Base-by-base conservation (phyloP, 2,329 filamentous ascomycete species). In the Cryphonectria japonica region DNA sequence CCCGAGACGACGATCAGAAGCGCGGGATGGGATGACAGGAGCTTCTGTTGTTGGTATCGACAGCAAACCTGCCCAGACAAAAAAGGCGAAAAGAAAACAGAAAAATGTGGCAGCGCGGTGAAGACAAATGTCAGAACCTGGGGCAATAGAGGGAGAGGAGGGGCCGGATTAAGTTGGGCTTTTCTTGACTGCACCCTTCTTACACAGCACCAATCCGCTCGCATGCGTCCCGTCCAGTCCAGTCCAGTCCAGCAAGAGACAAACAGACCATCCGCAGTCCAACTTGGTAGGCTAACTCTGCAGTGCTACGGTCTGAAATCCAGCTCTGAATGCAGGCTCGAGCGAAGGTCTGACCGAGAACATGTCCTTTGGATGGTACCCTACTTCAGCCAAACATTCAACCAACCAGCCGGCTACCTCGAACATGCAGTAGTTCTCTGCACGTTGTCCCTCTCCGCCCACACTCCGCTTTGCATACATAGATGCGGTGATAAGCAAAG, bases 391-490 rank as follows among this genome's bases (percentile, higher is more conserved):
- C 13, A 32, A 39, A n/a, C 46, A 8, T 1, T 9, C 34, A 13
- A 19, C 22, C 22, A 37, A 32, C n/a, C 64, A 13, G 14, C 50
- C 32, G 32, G 7, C 8, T 11, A 57, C 3, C 50, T 50, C 64
- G 32, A 57, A 34, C 64, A n/a, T 66, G 64, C 64, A 57, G 63
- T 66, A 54, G 26, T 19, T 14, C 19, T 46, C 43, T 46, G 46
- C 46, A 66, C 14, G 16, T 3, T 11, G 8, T 8, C 46, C 43
- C 16, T 50, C 43, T 50, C 16, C 43, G 16, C 64, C 29, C 16
- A 29, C 32, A 34, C 41, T 32, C 46, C 34, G 9, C 5, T 16
- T 50, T 22, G 64, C 22, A 50, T 32, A 26, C 8, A 57, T 66
- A 26, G 19, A 57, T 66, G 19, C 14, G 46, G 46, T 22, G 50